These are phyloP conservation scores for Exophiala dermatitidis DNA, from an alignment of 2,329 filamentous ascomycete species.

Conservation along the genomic window DNA sequence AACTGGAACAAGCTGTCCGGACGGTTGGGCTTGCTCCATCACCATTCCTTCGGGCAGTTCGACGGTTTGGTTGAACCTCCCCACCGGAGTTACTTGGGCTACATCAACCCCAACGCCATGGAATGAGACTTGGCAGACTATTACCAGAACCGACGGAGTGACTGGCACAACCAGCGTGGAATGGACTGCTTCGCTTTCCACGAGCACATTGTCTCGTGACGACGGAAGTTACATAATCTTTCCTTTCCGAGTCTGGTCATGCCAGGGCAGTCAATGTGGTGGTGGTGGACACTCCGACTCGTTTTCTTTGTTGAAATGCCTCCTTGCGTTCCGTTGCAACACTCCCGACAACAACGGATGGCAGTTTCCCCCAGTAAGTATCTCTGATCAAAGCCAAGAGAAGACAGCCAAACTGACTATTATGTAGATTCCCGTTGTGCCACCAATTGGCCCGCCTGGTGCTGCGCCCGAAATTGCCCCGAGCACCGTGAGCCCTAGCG, in stretches of 20 bases:
- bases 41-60: background rate
- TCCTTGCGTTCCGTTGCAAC: background rate
- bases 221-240: background rate
- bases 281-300: background rate
- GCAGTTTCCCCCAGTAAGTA: background rate
- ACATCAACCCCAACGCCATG: constrained; percentile 2
- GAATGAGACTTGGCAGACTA: constrained; percentile 1
- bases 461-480: background rate
- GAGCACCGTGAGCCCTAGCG: background rate
- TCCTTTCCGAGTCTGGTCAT: background rate
- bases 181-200: constrained; percentile 1
- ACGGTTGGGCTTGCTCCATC: constrained; percentile 1
- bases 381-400: background rate
- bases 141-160: constrained; percentile 3
- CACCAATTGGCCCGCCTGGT: background rate
- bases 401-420: background rate
- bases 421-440: constrained; percentile 1
- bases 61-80: background rate
- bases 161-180: background rate
- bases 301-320: background rate
- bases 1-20: background rate
- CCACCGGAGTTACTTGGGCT: background rate
- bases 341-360: background rate
- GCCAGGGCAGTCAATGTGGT: background rate
- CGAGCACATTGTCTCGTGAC: background rate